phyloP scores from a whole-genome alignment of 2,329 filamentous ascomycete species.

The Monilinia fructigena region DNA sequence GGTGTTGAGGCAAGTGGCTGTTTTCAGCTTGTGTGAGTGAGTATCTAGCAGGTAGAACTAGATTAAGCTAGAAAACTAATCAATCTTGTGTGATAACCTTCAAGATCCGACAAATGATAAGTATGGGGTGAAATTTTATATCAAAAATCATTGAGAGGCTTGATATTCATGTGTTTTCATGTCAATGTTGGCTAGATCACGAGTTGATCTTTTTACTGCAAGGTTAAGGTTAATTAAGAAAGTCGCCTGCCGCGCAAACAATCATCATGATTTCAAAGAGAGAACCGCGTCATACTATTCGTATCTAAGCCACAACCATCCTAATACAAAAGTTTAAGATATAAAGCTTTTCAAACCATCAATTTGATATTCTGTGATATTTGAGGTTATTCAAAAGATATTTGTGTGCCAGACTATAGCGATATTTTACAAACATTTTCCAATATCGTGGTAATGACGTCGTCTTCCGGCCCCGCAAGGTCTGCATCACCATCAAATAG shows the following conservation, averaged over 20 bases:
- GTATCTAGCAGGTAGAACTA: too few species aligned
- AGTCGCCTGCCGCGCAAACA: constrained; percentile 19
- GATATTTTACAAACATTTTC: neutral
- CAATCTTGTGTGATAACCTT: too few species aligned
- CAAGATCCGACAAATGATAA: too few species aligned
- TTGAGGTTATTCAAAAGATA: neutral
- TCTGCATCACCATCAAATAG: constrained; percentile 75
- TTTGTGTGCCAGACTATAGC: neutral
- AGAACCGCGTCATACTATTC: constrained; percentile 8
- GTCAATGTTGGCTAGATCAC: constrained; percentile 8
- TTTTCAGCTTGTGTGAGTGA: too few species aligned
- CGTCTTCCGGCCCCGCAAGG: constrained; percentile 35
- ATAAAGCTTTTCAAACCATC: neutral
- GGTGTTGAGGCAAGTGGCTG: too few species aligned
- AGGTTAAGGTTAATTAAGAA: neutral
- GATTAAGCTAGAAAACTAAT: too few species aligned
- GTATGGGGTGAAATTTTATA: too few species aligned
- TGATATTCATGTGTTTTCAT: neutral
- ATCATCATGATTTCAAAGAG: neutral
- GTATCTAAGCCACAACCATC: constrained; percentile 5
- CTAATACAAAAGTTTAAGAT: neutral
- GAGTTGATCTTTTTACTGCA: neutral
- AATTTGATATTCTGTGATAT: neutral
- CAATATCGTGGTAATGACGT: constrained; percentile 35
- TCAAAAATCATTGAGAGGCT: neutral